Evolutionary conservation across 768 basidiomycete genomes (phyloP).

Genomic region (Suillus weaverae): DNA sequence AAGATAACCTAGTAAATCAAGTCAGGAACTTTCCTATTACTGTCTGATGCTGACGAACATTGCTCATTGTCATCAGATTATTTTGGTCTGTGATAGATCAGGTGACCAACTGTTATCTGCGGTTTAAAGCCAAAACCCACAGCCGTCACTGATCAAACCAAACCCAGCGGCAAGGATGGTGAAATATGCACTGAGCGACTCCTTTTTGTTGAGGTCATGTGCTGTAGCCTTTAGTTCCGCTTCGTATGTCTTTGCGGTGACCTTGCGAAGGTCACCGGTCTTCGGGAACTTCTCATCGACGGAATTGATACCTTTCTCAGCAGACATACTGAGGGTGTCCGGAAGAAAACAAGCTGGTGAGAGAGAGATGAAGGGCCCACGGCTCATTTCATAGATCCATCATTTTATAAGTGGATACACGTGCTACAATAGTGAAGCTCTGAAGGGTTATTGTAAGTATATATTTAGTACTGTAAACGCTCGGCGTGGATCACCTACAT

Average conservation of each 20-base stretch:
- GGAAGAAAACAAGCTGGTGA: background rate
- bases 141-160: conserved; percentile 65
- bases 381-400: background rate
- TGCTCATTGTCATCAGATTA: conserved; percentile 69
- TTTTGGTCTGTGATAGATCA: conserved; percentile 53
- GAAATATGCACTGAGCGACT: conserved; percentile 56
- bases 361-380: background rate
- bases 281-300: conserved; percentile 13
- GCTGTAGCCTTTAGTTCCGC: conserved; percentile 22
- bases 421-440: conserved; percentile 16
- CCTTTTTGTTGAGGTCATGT: conserved; percentile 34
- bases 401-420: conserved; percentile 30
- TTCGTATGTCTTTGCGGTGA: conserved; percentile 26
- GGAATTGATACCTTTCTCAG: conserved; percentile 16
- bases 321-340: conserved; percentile 19
- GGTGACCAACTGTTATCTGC: conserved; percentile 8
- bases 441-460: background rate
- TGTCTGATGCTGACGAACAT: conserved; percentile 37
- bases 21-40: conserved; percentile 10
- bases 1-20: conserved; percentile 53
- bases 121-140: conserved; percentile 30
- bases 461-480: conserved; percentile 11
- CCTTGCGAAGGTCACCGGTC: conserved; percentile 13
- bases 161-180: conserved; percentile 65
- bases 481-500: background rate